Evolutionary conservation across 2,329 filamentous ascomycete species (phyloP).

Genomic region (Colletotrichum siamense): DNA sequence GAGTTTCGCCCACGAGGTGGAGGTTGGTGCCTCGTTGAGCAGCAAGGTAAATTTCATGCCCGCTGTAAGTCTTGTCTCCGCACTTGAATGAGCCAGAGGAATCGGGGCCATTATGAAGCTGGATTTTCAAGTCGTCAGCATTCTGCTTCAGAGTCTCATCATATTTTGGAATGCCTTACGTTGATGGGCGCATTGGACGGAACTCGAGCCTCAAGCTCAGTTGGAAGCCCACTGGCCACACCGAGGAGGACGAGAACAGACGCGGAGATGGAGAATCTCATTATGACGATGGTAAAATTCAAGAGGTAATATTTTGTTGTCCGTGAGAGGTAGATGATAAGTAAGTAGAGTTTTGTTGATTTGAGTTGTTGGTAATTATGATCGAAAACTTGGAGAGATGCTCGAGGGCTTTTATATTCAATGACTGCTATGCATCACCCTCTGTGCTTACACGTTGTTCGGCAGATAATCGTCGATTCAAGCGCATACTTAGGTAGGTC

Average conservation of each 20-base stretch:
- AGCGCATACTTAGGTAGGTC: fast-evolving
- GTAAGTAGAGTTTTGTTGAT: background rate
- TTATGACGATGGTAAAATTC: background rate
- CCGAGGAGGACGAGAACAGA: background rate
- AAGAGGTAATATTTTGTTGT: background rate
- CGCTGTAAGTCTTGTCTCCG: background rate
- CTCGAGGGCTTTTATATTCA: background rate
- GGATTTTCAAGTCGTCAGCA: background rate
- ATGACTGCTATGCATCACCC: background rate
- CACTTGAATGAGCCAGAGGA: background rate
- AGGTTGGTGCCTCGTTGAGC: background rate
- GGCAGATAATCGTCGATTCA: fast-evolving
- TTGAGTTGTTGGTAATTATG: background rate
- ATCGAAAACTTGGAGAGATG: background rate
- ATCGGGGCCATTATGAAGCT: background rate
- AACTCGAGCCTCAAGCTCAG: background rate
- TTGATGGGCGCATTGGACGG: background rate
- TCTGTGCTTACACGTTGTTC: fast-evolving
- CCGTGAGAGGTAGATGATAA: background rate
- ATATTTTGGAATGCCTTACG: background rate
- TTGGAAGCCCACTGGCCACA: background rate
- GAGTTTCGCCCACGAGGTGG: background rate
- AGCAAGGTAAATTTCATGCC: background rate
- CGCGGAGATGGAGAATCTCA: background rate
- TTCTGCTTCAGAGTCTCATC: background rate